Evolutionary conservation across 495 filamentous ascomycete genomes (phyloP), one percentile per base, ranked within the genome.

Genomic region (Amphirosellinia nigrospora): DNA sequence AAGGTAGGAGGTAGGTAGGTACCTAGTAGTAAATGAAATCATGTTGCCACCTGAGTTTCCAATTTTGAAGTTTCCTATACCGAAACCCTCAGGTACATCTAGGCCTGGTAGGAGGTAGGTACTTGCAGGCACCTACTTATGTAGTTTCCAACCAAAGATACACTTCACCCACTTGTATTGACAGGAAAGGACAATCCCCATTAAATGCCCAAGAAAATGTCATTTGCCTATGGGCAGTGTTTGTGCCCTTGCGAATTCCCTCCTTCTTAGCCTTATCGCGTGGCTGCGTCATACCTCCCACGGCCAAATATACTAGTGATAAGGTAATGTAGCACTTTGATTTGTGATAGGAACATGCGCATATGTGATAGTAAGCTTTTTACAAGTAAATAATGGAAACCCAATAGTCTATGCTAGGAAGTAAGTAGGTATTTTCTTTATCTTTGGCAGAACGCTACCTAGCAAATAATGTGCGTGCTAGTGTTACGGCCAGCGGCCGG

Each of bases 271-370:
- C 26, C 30, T 30, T 58, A 19, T 58, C n/a, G 55, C 30, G 30
- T 58, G 30, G 55, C 38, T 58, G 55, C 55, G 55, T 58, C 55
- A 58, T 58, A 58, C 16, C n/a, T n/a, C n/a, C 15, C 16, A 58
- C 55, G 55, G 30, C 32, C 38, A 34, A 53, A 53, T 3, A 32
- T 36, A 34, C n/a, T n/a, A n/a, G n/a, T n/a, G 30, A 15, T n/a
- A 56, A 30, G 5, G 28, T 36, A 58, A 36, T 36, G 53, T 21
- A 38, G 13, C 10, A 36, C 30, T 58, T 28, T n/a, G n/a, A n/a
- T n/a, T n/a, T n/a, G n/a, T n/a, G n/a, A n/a, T n/a, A n/a, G n/a
- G n/a, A n/a, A n/a, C n/a, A n/a, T n/a, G n/a, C n/a, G n/a, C n/a
- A n/a, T n/a, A n/a, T n/a, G n/a, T n/a, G n/a, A n/a, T n/a, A n/a